Evolutionary conservation across 2,329 filamentous ascomycete species (phyloP).

Genomic region (Sarocladium brachiariae): DNA sequence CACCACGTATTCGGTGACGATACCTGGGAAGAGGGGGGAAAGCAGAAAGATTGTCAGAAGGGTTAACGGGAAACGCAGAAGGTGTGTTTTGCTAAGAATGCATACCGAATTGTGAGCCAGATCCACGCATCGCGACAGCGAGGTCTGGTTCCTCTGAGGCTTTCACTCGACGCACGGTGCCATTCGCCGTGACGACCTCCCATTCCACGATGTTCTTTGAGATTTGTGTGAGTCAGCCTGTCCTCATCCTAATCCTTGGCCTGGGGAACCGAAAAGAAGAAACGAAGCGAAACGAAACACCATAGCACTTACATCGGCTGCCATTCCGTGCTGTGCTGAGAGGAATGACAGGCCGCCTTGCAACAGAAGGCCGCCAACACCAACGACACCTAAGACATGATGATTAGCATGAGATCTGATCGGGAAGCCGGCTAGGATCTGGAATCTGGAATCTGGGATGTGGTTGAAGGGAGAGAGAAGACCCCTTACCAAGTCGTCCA

Average conservation of each 20-base stretch:
- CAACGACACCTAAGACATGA: slow-evolving; percentile 21
- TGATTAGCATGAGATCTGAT: too few species aligned
- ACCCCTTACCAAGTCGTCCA: slow-evolving; percentile 21
- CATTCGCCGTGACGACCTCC: slow-evolving; percentile 24
- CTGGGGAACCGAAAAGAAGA: too few species aligned
- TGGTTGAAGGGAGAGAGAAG: too few species aligned
- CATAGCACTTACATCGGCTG: slow-evolving; percentile 14
- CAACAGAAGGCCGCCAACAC: slow-evolving; percentile 31
- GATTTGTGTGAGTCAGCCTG: too few species aligned
- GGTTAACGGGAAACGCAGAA: too few species aligned
- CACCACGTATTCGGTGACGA: slow-evolving; percentile 23
- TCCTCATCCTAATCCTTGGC: too few species aligned
- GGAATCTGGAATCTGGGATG: too few species aligned
- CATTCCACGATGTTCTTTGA: slow-evolving; percentile 10
- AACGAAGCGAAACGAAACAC: too few species aligned
- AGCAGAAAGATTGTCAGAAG: too few species aligned
- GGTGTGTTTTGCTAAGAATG: too few species aligned
- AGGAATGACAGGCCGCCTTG: slow-evolving; percentile 23
- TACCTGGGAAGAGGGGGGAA: too few species aligned
- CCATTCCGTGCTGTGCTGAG: slow-evolving; percentile 15
- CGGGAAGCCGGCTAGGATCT: too few species aligned
- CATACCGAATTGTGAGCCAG: neutral
- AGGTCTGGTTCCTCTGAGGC: slow-evolving; percentile 19
- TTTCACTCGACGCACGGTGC: slow-evolving; percentile 16
- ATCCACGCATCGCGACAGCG: slow-evolving; percentile 17